Evolutionary conservation across 2,329 filamentous ascomycete species (phyloP), one percentile per base, ranked within the genome.

Genomic region (Pseudogymnoascus sp.): DNA sequence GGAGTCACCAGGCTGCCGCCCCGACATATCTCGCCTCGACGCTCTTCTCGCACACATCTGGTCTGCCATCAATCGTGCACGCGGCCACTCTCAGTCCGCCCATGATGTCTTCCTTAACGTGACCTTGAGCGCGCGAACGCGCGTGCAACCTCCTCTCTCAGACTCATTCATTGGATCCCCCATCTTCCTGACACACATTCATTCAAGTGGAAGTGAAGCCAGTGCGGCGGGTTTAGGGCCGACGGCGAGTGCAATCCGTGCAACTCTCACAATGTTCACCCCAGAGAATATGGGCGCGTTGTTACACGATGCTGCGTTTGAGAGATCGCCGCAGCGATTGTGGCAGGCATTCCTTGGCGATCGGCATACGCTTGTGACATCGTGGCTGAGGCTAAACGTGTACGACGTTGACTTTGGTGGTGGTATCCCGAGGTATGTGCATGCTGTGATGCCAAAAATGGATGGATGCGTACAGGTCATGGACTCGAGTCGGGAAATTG

Each of bases 311-410:
- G 71, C 72, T 8, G 76, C 76, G 2, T 70, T 75, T 62, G 79
- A 81, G 66, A 65, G 73, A 9, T 74, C 73, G 9, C 79, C 80
- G 0, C 79, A 81, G 68, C 72, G 79, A 5, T 64, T 81, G 14
- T 82, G 79, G 80, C 75, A 78, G 63, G 75, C 67, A 0, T 81
- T 80, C 61, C 62, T 79, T 5, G 80, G 79, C 0, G 62, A 66
- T 0, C 68, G 71, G 22, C 78, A 81, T 67, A 65, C 74, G 0
- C 64, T 80, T 3, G 75, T 77, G 2, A 81, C 79, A 4, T 77
- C 74, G 0, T 82, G 79, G 79, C 71, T 73, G 23, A 67, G 74
- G 30, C 62, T 72, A 12, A 70, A 69, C 19, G 67, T 74, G 7
- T 75, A 77, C 16, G 73, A 79, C 38, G 73, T 80, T 11, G 73